Conservation (phyloP, 371 early-diverging fungal species). For the Circinella minor region DNA sequence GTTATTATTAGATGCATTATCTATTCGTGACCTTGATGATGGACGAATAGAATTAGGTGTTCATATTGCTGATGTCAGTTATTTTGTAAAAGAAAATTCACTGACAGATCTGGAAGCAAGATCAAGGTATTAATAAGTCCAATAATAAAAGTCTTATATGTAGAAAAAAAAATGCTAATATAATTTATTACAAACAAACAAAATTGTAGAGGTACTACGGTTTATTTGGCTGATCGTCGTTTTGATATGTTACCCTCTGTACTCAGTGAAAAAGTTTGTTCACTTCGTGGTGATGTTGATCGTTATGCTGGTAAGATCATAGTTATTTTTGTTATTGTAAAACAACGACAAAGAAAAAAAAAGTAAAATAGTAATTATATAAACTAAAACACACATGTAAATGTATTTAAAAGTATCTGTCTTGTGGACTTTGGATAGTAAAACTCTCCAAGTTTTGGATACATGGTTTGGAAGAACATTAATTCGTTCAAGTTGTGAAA, state of each 20-base stretch:
- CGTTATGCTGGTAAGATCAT: slow-evolving; percentile 70
- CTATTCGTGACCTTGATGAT: slow-evolving; percentile 60
- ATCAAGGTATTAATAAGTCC: slow-evolving; percentile 41
- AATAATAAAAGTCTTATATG: background rate
- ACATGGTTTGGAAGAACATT: slow-evolving; percentile 84
- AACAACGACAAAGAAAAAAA: background rate
- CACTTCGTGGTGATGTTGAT: slow-evolving; percentile 79
- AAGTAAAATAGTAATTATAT: background rate
- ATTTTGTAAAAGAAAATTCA: slow-evolving; percentile 83
- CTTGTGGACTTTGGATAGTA: slow-evolving; percentile 67
- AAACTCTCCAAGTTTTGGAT: slow-evolving; percentile 47
- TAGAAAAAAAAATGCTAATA: background rate
- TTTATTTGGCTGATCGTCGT: slow-evolving; percentile 90
- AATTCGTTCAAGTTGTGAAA: slow-evolving; percentile 81
- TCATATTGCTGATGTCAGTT: slow-evolving; percentile 98
- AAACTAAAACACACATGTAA: too few species aligned
- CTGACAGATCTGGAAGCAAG: slow-evolving; percentile 90
- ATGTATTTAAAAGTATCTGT: slow-evolving; percentile 63
- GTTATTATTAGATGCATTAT: slow-evolving; percentile 82
- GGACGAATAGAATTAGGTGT: slow-evolving; percentile 82
- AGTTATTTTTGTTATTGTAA: too few species aligned
- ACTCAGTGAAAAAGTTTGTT: slow-evolving; percentile 89
- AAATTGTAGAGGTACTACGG: slow-evolving; percentile 82
- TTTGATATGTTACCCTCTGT: slow-evolving; percentile 98
- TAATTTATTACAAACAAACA: background rate